Evolutionary conservation across 1,284 basidiomycete species (phyloP), one percentile per base, ranked within the genome.

Genomic region (Cutaneotrichosporon dermatis): DNA sequence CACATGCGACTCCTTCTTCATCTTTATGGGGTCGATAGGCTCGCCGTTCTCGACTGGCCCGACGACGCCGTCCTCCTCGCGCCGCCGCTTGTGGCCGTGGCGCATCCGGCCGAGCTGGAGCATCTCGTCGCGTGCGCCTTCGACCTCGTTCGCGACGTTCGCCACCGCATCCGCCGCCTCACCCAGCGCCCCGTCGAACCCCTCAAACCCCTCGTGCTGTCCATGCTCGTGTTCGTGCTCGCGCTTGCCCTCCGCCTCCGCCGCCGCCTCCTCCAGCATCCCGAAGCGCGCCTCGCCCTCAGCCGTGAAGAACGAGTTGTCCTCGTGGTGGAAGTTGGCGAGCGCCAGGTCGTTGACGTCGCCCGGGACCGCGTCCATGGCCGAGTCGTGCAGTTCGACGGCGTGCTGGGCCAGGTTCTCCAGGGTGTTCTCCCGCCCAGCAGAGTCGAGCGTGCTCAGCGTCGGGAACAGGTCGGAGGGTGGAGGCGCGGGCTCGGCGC

Each of bases 1-100:
- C 63, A 75, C 76, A 63, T 77, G 74, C 43, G 61, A 69, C 53
- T 77, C 74, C 65, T 74, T 76, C 66, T 74, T 76, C 55, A 68
- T 63, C 59, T 69, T 65, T 39, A 65, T 64, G 3, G 66, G 65
- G 55, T 69, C 69, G 13, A 68, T 62, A 12, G 61, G 62, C 41
- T 67, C 65, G 37, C 63, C 65, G 37, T 72, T 71, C 46, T 63
- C 69, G 33, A 63, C 61, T 25, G 58, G 55, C 37, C 58, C 59
- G 9, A 64, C 64, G 11, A 60, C 58, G 39, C 61, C 51, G 33
- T 64, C 66, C 50, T 60, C 61, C 10, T 54, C 64, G 50, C 62
- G 54, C 46, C 66, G 58, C 51, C 64, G 60, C 52, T 65, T 65
- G 53, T 43, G 52, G 4, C 41, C 12, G 11, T 16, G 13, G 2